phyloP scores from a whole-genome alignment of 2,329 filamentous ascomycete genomes.

The Fusarium sublunatum region DNA sequence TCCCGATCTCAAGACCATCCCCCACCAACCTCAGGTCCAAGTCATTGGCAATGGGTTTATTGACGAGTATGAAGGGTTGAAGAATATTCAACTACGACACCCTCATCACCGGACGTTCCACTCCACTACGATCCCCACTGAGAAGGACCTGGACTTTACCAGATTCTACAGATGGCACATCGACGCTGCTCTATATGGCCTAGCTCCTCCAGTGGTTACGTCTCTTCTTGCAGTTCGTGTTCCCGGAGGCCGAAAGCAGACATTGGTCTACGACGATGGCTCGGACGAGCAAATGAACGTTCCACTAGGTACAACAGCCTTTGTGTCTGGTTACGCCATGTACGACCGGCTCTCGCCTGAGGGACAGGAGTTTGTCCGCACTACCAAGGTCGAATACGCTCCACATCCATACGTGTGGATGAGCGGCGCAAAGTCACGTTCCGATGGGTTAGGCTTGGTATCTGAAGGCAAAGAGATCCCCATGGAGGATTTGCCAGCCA shows the following conservation, averaged over 20 bases:
- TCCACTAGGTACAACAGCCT: conserved; percentile 80
- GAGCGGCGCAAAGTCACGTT: conserved; percentile 72
- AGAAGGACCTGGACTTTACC: conserved; percentile 62
- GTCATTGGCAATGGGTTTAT: conserved; percentile 82
- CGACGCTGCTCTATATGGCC: conserved; percentile 79
- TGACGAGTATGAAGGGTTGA: conserved; percentile 75
- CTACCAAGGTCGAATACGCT: conserved; percentile 77
- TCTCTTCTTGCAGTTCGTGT: conserved; percentile 79
- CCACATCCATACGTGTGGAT: conserved; percentile 88
- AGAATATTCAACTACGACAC: conserved; percentile 75
- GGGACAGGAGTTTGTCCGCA: conserved; percentile 75
- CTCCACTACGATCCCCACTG: conserved; percentile 67
- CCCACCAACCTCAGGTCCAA: conserved; percentile 79
- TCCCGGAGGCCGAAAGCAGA: conserved; percentile 73
- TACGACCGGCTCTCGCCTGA: conserved; percentile 72
- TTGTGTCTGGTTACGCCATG: conserved; percentile 77
- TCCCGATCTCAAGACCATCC: conserved; percentile 83
- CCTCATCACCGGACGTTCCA: conserved; percentile 85
- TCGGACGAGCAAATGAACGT: conserved; percentile 73
- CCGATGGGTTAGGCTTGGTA: conserved; percentile 77
- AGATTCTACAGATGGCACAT: conserved; percentile 84
- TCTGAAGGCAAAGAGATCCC: conserved; percentile 74
- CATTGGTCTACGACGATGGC: conserved; percentile 78
- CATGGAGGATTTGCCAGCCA: conserved; percentile 68
- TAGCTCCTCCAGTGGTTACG: conserved; percentile 79